A percentile compares a stretch with the other conserved stretches of the same genome.
Conservation (phyloP, 2,329 filamentous ascomycete species). For the Penicillium corylophilum region DNA sequence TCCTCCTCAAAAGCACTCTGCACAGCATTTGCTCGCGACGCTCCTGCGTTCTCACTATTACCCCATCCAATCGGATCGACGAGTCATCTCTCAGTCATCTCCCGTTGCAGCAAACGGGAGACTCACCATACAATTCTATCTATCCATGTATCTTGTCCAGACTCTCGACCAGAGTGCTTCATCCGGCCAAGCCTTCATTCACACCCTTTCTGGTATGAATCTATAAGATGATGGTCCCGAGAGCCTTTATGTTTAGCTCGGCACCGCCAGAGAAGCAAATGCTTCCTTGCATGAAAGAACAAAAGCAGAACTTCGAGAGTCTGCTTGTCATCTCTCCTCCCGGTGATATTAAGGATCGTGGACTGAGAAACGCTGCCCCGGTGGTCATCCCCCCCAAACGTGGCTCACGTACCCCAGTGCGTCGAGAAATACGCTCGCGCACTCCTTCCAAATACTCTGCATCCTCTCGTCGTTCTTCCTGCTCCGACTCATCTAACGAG, state of each 20-base stretch:
- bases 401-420: conserved; percentile 21
- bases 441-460: conserved; percentile 19
- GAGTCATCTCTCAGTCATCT: conserved; percentile 9
- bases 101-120: conserved; percentile 8
- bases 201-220: conserved; percentile 20
- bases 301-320: conserved; percentile 15
- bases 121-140: conserved; percentile 5
- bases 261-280: conserved; percentile 26
- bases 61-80: conserved; percentile 5
- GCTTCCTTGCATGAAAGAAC: conserved; percentile 11
- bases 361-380: conserved; percentile 29
- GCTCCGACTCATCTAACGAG: conserved; percentile 32
- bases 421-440: conserved; percentile 19
- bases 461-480: conserved; percentile 27
- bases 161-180: conserved; percentile 43
- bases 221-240: conserved; percentile 43
- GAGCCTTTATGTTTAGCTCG: conserved; percentile 40
- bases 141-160: conserved; percentile 43
- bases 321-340: conserved; percentile 16
- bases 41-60: not conserved
- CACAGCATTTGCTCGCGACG: not conserved
- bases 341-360: conserved; percentile 6
- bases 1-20: not conserved
- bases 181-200: conserved; percentile 28
- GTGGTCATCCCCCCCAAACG: conserved; percentile 39